These are phyloP conservation scores for Clavariopsis aquatica DNA, from an alignment of 495 filamentous ascomycete genomes.

Conservation along the genomic window DNA sequence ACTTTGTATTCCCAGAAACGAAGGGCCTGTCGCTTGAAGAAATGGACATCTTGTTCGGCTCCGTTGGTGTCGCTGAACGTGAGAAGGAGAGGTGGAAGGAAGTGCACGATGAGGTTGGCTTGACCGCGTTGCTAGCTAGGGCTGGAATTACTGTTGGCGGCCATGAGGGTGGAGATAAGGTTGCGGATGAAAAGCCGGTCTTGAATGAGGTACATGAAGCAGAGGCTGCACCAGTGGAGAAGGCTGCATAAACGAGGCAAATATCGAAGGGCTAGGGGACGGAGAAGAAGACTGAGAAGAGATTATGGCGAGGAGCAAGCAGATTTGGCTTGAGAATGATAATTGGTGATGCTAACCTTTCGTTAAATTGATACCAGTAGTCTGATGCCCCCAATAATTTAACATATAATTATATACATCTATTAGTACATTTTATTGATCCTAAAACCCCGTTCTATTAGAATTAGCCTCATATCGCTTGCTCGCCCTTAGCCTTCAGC, in stretches of 20 bases:
- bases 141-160: slow-evolving; percentile 1
- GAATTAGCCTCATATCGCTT: neutral
- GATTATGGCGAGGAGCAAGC: neutral
- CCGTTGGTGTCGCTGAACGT: slow-evolving; percentile 28
- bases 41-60: slow-evolving; percentile 75
- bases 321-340: neutral
- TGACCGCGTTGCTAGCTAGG: slow-evolving; percentile 23
- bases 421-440: neutral
- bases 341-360: neutral
- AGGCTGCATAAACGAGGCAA: neutral
- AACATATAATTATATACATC: neutral
- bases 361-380: slow-evolving; percentile 24
- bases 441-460: neutral
- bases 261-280: neutral
- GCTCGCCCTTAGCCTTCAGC: neutral
- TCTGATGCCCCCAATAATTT: neutral
- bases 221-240: neutral
- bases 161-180: neutral
- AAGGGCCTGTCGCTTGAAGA: slow-evolving; percentile 53
- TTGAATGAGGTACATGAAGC: slow-evolving; percentile 1
- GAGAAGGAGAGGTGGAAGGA: slow-evolving; percentile 36
- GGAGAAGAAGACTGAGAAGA: neutral
- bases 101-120: slow-evolving; percentile 35
- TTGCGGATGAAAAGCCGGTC: slow-evolving; percentile 27
- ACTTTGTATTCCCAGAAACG: slow-evolving; percentile 52